A percentile compares a stretch with the other conserved stretches of the same genome.
Evolutionary conservation across 1,284 basidiomycete genomes (phyloP).

Genomic region (Ustanciosporium gigantosporum): DNA sequence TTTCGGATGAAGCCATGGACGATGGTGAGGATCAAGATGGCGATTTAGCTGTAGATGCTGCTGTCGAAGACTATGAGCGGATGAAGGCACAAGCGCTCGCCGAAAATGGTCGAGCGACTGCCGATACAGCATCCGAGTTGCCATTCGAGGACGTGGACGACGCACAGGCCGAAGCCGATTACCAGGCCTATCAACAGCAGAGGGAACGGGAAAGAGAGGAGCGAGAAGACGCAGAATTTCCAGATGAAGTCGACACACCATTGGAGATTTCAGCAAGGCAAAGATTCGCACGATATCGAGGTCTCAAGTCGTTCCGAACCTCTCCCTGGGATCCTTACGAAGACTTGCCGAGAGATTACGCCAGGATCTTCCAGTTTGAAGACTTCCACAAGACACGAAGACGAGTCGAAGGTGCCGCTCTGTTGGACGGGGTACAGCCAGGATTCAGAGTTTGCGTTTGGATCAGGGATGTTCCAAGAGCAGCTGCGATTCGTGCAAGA

Average conservation of each 20-base stretch:
- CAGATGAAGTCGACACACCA: conserved; percentile 97
- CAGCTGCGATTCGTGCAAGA: conserved; percentile 44
- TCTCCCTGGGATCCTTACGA: conserved; percentile 98
- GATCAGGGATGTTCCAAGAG: conserved; percentile 46
- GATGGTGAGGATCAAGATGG: conserved; percentile 85
- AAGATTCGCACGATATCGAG: conserved; percentile 92
- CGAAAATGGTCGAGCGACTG: conserved; percentile 39
- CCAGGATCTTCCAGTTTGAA: conserved; percentile 94
- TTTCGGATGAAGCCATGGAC: conserved; percentile 65
- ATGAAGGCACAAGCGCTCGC: conserved; percentile 69
- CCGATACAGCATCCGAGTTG: conserved; percentile 16
- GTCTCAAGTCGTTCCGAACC: conserved; percentile 87
- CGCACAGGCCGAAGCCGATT: conserved; percentile 71
- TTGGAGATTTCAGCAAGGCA: conserved; percentile 78
- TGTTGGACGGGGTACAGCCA: conserved; percentile 47
- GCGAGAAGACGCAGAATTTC: conserved; percentile 78
- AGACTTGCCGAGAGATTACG: conserved; percentile 91
- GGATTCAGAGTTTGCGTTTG: conserved; percentile 39
- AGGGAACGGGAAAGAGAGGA: conserved; percentile 79
- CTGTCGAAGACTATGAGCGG: conserved; percentile 81
- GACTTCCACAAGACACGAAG: conserved; percentile 86
- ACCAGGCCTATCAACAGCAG: conserved; percentile 71
- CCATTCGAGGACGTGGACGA: conserved; percentile 46
- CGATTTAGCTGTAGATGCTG: conserved; percentile 73
- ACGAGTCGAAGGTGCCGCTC: conserved; percentile 66